A percentile compares a stretch with the other conserved stretches of the same genome.
Conservation (phyloP, 139 green algal species). For the Chlamydomonas sphaeroides region DNA sequence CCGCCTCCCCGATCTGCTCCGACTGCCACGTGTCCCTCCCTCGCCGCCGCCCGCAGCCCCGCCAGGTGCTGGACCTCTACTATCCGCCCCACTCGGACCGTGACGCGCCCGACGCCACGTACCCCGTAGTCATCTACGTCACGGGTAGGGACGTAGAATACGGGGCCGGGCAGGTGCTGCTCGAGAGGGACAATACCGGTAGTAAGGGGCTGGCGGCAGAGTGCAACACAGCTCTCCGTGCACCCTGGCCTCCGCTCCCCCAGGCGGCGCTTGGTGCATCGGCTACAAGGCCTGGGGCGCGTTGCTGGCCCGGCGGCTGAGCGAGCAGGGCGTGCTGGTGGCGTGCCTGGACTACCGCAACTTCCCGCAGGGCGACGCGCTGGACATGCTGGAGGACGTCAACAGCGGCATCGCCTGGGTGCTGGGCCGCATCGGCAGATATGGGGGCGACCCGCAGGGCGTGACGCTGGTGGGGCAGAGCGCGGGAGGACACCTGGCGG, state of each 20-base stretch:
- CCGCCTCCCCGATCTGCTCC: too few relatives aligned
- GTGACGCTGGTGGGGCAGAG: conserved; percentile 90
- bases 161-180: too few relatives aligned
- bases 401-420: conserved; percentile 92
- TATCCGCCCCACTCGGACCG: conserved; percentile 57
- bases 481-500: conserved; percentile 86
- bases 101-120: not conserved
- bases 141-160: conserved; percentile 76
- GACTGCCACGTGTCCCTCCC: too few relatives aligned
- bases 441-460: conserved; percentile 78
- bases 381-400: conserved; percentile 94
- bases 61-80: conserved; percentile 89
- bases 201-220: too few relatives aligned
- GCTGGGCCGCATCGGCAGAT: conserved; percentile 65
- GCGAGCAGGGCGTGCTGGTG: conserved; percentile 85
- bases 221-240: not conserved
- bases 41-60: conserved; percentile 55
- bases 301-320: conserved; percentile 83
- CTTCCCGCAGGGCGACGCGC: conserved; percentile 80
- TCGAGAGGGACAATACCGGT: too few relatives aligned
- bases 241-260: too few relatives aligned
- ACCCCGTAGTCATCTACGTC: conserved; percentile 89
- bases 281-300: conserved; percentile 96
- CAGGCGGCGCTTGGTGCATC: conserved; percentile 94
- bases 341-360: conserved; percentile 96